Percentiles rank a stretch among this genome's conserved stretches.
Evolutionary conservation across 495 filamentous ascomycete genomes (phyloP).

Genomic region (Endocarpon pusillum): DNA sequence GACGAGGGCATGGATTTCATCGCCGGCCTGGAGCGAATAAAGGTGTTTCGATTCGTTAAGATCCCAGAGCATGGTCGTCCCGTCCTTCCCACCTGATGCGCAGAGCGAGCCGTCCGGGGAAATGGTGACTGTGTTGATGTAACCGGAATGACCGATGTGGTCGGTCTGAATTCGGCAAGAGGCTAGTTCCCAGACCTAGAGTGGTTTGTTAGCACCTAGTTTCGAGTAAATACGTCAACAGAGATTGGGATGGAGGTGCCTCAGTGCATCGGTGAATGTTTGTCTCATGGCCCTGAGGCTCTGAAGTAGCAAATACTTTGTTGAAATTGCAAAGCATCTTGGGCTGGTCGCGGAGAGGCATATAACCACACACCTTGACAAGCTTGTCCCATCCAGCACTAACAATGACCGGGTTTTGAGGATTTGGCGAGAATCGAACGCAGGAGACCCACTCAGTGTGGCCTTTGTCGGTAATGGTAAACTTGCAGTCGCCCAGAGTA

Average conservation of each 20-base stretch:
- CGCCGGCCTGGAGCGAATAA: constrained; percentile 97
- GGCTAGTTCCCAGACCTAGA: constrained; percentile 96
- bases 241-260: constrained; percentile 20
- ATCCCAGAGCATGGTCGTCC: constrained; percentile 99
- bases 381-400: constrained; percentile 99
- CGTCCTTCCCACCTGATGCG: constrained; percentile 98
- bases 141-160: constrained; percentile 98
- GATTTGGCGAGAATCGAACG: constrained; percentile 98
- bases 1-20: constrained; percentile 99
- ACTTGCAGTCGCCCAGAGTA: constrained; percentile 99
- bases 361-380: constrained; percentile 70
- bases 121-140: constrained; percentile 99
- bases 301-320: constrained; percentile 99
- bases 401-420: constrained; percentile 99
- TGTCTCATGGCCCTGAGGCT: constrained; percentile 95
- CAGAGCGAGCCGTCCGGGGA: constrained; percentile 98
- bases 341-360: too few relatives aligned
- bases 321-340: constrained; percentile 79
- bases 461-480: constrained; percentile 99
- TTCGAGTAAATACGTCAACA: constrained; percentile 3
- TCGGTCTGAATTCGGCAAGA: constrained; percentile 99
- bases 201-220: constrained; percentile 14
- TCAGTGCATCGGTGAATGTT: constrained; percentile 86
- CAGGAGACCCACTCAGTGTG: constrained; percentile 99
- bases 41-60: constrained; percentile 99